Evolutionary conservation across 345 rosid genomes (phyloP), one percentile per base, ranked within the genome.

Genomic region (Populus simonii): DNA sequence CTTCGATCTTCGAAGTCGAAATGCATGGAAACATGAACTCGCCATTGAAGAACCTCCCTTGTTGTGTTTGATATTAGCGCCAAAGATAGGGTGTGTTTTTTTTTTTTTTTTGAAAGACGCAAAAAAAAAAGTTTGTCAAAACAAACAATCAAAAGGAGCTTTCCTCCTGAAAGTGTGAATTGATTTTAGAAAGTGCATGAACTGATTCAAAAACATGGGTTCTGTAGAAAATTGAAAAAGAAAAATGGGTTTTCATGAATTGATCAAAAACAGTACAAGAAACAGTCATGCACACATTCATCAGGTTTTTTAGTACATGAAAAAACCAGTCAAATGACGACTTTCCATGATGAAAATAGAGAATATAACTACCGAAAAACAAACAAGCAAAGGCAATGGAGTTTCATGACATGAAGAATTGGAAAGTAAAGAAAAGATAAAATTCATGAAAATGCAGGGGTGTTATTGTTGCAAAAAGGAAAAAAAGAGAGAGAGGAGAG

Each of bases 161-260:
- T 82, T 90, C 90, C 97, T 87, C 80, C 94, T 93, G 92, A 93
- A 95, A 51, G 97, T 92, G 85, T 93, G 99, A 76, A 89, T 93
- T 73, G 98, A 90, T 89, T 91, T 93, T 49, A 96, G 83, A 82
- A 96, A 96, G 84, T 96, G 96, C 99, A 93, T 92, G 90, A 93
- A 96, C 90, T 88, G 94, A 89, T 96, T 93, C 83, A 91, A 82
- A 87, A 92, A 92, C 98, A 92, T 93, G 92, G 91, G 88, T 82
- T 87, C 88, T 78, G 66, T 23, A 61, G 74, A 67, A 77, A 68
- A 82, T 74, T 75, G 85, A 74, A 81, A 76, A 81, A 78, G 41
- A 65, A 4, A 67, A 49, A 79, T 76, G 79, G 84, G 82, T 81
- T 86, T 85, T 90, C 95, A 90, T 92, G 90, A 89, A 89, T 78